phyloP scores from a whole-genome alignment of 2,329 filamentous ascomycete species.

The Emergomyces orientalis region DNA sequence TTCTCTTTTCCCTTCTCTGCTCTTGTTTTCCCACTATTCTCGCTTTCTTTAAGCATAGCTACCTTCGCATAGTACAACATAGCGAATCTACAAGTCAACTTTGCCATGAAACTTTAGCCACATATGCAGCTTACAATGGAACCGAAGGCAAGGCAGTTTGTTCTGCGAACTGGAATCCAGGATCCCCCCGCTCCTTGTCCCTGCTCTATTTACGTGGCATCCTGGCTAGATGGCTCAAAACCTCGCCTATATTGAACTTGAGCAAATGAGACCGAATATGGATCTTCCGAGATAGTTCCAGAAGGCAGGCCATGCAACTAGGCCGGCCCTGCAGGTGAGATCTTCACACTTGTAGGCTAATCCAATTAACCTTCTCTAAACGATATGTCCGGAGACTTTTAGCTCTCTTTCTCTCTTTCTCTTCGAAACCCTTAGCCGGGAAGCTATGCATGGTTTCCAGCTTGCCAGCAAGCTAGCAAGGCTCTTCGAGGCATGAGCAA shows the following conservation, averaged over 20 bases:
- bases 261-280: not conserved
- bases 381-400: not conserved
- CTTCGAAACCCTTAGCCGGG: not conserved
- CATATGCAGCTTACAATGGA: not conserved
- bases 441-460: not conserved
- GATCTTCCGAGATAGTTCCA: not conserved
- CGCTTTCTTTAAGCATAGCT: not conserved
- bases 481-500: not conserved
- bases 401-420: not conserved
- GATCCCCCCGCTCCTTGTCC: not conserved
- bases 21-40: not conserved
- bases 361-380: not conserved
- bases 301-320: not conserved
- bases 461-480: not conserved
- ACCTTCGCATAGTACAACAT: not conserved
- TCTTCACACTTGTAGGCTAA: not conserved
- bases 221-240: too few species aligned
- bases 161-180: not conserved
- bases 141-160: not conserved
- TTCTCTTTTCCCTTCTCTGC: not conserved
- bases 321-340: not conserved
- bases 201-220: not conserved
- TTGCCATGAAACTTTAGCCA: not conserved
- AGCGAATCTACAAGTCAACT: not conserved
- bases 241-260: not conserved